Conservation (phyloP, 139 green algal genomes). For the Chlorella sorokiniana region DNA sequence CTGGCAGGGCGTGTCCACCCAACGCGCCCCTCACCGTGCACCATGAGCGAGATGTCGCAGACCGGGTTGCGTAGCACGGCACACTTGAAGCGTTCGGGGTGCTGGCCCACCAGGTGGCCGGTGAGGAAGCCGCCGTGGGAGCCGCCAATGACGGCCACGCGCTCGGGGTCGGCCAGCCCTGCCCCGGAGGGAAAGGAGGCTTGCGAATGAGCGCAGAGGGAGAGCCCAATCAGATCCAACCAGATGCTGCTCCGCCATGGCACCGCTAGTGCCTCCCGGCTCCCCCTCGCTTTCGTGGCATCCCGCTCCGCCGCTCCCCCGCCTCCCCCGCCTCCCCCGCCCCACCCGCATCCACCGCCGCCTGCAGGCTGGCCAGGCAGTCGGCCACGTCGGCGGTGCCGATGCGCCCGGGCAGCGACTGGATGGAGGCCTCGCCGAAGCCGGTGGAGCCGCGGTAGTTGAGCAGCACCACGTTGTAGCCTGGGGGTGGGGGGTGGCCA, state of each 20-base stretch:
- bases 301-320: neutral
- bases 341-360: constrained; percentile 44
- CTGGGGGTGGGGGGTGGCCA: neutral
- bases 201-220: too few relatives aligned
- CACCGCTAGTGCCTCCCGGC: too few relatives aligned
- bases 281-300: too few relatives aligned
- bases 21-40: constrained; percentile 35
- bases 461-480: constrained; percentile 70
- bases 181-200: neutral
- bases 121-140: constrained; percentile 93
- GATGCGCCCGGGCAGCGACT: constrained; percentile 80
- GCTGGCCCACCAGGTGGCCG: constrained; percentile 87
- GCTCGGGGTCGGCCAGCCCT: constrained; percentile 61
- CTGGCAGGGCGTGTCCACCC: too few relatives aligned
- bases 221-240: too few relatives aligned
- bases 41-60: constrained; percentile 86
- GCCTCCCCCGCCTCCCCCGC: neutral
- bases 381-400: constrained; percentile 84
- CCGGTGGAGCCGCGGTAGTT: constrained; percentile 84
- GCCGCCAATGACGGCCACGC: constrained; percentile 82
- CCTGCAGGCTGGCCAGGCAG: constrained; percentile 79
- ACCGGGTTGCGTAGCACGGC: constrained; percentile 93
- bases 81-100: constrained; percentile 67
- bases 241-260: too few relatives aligned
- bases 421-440: constrained; percentile 81